Conservation (phyloP, 2,329 filamentous ascomycete genomes). For the Aspergillus spinulosporus region DNA sequence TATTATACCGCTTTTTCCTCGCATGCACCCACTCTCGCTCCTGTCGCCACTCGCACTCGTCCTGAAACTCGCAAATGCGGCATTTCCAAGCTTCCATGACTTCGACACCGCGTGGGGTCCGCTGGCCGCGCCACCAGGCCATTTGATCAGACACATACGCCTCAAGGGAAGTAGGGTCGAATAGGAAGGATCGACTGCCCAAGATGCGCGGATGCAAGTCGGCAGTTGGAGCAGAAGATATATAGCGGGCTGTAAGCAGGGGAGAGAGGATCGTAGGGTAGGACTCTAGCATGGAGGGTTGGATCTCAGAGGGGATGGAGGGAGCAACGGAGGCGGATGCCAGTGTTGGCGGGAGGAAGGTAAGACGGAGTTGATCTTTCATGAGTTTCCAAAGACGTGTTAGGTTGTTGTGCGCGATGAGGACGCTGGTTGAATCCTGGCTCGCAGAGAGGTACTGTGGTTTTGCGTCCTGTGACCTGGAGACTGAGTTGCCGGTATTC, state of each 20-base stretch:
- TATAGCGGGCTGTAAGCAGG: conserved; percentile 46
- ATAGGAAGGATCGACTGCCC: conserved; percentile 63
- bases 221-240: conserved; percentile 37
- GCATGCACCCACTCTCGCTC: conserved; percentile 63
- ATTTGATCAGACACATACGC: conserved; percentile 69
- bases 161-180: conserved; percentile 64
- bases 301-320: conserved; percentile 35
- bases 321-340: conserved; percentile 24
- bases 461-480: too few species aligned
- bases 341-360: conserved; percentile 42
- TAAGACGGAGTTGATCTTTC: conserved; percentile 59
- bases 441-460: too few species aligned
- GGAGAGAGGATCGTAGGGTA: conserved; percentile 46
- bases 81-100: conserved; percentile 91
- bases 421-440: conserved; percentile 52
- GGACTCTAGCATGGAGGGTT: conserved; percentile 35
- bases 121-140: conserved; percentile 82
- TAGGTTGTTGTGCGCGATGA: conserved; percentile 61
- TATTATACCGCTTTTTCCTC: conserved; percentile 28
- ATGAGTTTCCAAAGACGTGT: conserved; percentile 62
- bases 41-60: conserved; percentile 75
- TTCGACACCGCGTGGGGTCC: conserved; percentile 71
- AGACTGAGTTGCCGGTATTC: conserved; percentile 6
- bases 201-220: conserved; percentile 38
- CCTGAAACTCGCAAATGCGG: conserved; percentile 76